Evolutionary conservation across 805 yeast genomes (phyloP), one percentile per base, ranked within the genome.

Genomic region (Nakazawaea ishiwadae): DNA sequence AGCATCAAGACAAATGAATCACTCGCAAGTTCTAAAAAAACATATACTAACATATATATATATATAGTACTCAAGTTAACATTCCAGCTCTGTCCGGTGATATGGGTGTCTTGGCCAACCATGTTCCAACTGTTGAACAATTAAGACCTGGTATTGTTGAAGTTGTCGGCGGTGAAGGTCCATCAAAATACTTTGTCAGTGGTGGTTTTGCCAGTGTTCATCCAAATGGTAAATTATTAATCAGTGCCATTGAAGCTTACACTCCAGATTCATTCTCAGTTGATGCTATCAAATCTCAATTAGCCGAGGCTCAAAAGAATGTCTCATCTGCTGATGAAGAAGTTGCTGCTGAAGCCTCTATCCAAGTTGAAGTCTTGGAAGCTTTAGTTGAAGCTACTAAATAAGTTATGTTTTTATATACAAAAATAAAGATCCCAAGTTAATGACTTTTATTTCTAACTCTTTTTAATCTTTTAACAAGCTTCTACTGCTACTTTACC

Each of bases 181-280:
- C 84, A 51, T 71, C 78, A 62, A 87, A 85, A 68, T 91, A 67
- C 75, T 93, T 91, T 56, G 89, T 91, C 52, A 79, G 95, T 48
- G 98, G 98, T 52, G 99, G 99, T 54, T 85, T 91, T 59, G 98
- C 96, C 47, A 79, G 96, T 44, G 95, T 93, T 51, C 90, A 86
- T 65, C 97, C 96, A 68, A 95, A 87, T 59, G 89, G 96, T 53
- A 76, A 83, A 55, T 75, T 93, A 63, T 80, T 86, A 60, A 83
- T 93, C 66, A 84, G 93, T 60, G 90, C 97, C 51, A 84, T 88
- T 56, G 99, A 93, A 73, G 99, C 98, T 33, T 87, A 79, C 73
- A 86, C 93, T 60, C 75, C 93, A 55, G 91, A 88, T 50, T 80
- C 87, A 48, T 88, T 91, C 69, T 86, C 89, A 43, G 69, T 79